These are phyloP conservation scores for Stemphylium vesicarium DNA, from an alignment of 2,329 filamentous ascomycete genomes.

Conservation along the genomic window DNA sequence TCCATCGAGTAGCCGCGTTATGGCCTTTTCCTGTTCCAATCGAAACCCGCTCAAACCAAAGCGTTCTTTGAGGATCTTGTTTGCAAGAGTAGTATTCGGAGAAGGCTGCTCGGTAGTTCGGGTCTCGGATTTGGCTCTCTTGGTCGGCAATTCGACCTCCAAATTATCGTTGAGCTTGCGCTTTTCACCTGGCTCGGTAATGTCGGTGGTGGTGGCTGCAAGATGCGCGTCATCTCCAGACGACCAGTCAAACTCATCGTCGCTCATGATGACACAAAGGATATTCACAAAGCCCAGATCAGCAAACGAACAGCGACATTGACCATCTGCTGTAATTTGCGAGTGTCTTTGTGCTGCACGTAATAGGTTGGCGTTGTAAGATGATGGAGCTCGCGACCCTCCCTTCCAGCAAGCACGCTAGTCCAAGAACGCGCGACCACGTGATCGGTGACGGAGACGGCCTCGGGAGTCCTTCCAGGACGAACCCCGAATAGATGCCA, in stretches of 20 bases:
- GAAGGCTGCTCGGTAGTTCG: background rate
- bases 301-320: too few species aligned
- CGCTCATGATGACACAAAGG: conserved; percentile 10
- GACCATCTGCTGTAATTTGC: too few species aligned
- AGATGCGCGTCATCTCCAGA: conserved; percentile 16
- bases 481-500: background rate
- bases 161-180: conserved; percentile 5
- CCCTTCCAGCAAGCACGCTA: background rate
- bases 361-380: background rate
- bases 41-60: conserved; percentile 54
- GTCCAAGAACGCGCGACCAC: conserved; percentile 4
- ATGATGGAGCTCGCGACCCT: background rate
- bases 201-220: conserved; percentile 2
- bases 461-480: background rate
- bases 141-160: background rate
- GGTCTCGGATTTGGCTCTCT: conserved; percentile 3
- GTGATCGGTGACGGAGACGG: background rate
- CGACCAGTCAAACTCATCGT: conserved; percentile 17
- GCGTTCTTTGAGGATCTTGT: conserved; percentile 47
- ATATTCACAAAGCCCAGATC: background rate
- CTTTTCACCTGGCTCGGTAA: conserved; percentile 5
- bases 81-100: conserved; percentile 31
- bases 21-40: conserved; percentile 55
- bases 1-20: conserved; percentile 52
- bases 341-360: too few species aligned